Base-by-base conservation (phyloP, 192 early-diverging fungal genomes). In the Coemansia brasiliensis region DNA sequence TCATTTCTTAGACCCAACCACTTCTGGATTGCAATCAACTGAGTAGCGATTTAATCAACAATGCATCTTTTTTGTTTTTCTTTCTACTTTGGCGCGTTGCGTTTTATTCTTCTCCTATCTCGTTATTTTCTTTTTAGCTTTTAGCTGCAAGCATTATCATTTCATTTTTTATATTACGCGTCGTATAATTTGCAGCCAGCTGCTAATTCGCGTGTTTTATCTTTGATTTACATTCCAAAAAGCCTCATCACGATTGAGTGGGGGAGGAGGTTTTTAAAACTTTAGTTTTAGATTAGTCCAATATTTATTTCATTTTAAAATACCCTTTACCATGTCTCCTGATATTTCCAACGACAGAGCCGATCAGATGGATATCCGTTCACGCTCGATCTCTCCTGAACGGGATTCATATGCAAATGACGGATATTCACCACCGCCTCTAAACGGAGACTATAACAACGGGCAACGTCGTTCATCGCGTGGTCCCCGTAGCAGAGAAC, bases 1-100 rank as follows among this genome's bases (percentile, higher is more conserved):
- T 54, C 64, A 65, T 9, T 78, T 61, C 35, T 45, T 78, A 12
- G 74, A 78, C 21, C 18, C 65, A 39, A 68, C 74, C 15, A 61
- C 61, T 24, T 49, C 64, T 0, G 74, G 74, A 18, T 38, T 78
- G 57, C 63, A 78, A 50, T 77, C 74, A 3, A 55, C 64, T 16
- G 74, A 77, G 26, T 77, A 57, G 27, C 32, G 56, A 54, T 49
- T 21, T 59, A 25, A 53, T 56, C 39, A 46, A 25, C 42, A 24
- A 4, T 52, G 50, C 2, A 4, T 16, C 18, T 17, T 22, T 21
- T 26, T 57, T 29, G 27, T 37, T 57, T 50, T 2, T 50, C 12
- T 43, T 5, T 50, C 42, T 21, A 4, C 24, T 24, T 61, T 46
- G 43, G 38, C 39, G 35, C 35, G n/a, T 7, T n/a, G 46, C 24